These are phyloP conservation scores for Mortierella sp. DNA, from an alignment of 371 early-diverging fungal species.

Conservation along the genomic window DNA sequence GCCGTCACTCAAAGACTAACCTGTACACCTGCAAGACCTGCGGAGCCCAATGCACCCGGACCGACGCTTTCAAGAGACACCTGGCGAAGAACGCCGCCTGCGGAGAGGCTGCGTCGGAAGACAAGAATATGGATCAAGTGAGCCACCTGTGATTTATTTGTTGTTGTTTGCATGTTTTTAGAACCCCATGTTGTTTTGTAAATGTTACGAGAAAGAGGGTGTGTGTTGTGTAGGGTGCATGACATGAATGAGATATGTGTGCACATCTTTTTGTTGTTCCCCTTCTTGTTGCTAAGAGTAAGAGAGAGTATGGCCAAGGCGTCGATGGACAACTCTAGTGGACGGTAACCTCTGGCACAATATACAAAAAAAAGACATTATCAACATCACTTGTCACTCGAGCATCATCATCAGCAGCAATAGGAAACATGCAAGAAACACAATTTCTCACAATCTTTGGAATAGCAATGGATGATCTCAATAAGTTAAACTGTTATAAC, in stretches of 20 bases:
- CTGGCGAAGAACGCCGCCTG: conserved; percentile 24
- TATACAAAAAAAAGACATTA: conserved; percentile 16
- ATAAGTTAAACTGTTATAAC: not conserved
- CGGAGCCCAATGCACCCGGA: conserved; percentile 47
- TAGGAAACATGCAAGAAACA: conserved; percentile 22
- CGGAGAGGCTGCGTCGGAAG: conserved; percentile 14
- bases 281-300: conserved; percentile 9
- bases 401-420: conserved; percentile 16
- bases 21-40: conserved; percentile 60
- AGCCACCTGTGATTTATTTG: conserved; percentile 51
- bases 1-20: conserved; percentile 59
- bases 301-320: conserved; percentile 10
- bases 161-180: conserved; percentile 31
- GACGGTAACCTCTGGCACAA: conserved; percentile 14
- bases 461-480: not conserved
- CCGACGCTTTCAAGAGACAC: conserved; percentile 51
- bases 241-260: conserved; percentile 9
- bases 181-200: conserved; percentile 26
- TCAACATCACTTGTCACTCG: conserved; percentile 29
- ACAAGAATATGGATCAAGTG: conserved; percentile 56
- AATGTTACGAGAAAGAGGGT: conserved; percentile 19
- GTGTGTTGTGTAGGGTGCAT: conserved; percentile 24
- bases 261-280: conserved; percentile 8
- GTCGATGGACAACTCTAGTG: conserved; percentile 12
- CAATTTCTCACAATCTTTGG: conserved; percentile 7